Evolutionary conservation across 1,284 basidiomycete genomes (phyloP).

Genomic region (Rhodotorula sp.): DNA sequence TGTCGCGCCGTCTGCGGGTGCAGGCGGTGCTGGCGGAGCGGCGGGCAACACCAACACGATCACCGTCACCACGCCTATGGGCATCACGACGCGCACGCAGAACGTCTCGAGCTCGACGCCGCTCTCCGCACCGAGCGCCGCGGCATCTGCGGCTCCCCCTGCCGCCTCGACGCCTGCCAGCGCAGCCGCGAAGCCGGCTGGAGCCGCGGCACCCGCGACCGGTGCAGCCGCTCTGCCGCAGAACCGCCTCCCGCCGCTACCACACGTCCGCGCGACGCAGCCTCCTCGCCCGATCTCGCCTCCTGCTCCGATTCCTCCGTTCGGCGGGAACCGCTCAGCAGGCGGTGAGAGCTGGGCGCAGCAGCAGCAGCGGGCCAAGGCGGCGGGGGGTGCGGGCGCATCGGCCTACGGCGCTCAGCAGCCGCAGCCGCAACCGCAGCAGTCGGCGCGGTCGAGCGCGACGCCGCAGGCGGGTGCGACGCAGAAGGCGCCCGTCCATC

Average conservation of each 20-base stretch:
- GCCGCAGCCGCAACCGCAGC: background rate
- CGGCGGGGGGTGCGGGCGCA: background rate
- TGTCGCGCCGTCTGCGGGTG: conserved; percentile 43
- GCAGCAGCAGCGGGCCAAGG: conserved; percentile 5
- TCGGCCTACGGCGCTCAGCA: background rate
- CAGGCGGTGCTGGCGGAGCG: background rate
- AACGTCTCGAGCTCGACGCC: conserved; percentile 28
- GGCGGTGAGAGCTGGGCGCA: background rate
- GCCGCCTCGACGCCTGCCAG: background rate
- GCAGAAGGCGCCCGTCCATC: background rate
- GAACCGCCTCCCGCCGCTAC: conserved; percentile 34
- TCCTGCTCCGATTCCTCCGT: conserved; percentile 43
- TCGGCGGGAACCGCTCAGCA: conserved; percentile 40
- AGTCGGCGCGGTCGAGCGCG: background rate
- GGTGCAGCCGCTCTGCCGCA: background rate
- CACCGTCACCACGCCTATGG: conserved; percentile 90
- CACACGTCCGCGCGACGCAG: background rate
- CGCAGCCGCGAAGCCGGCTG: conserved; percentile 36
- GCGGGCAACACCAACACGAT: conserved; percentile 56
- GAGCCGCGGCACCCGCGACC: background rate
- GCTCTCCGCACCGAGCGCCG: conserved; percentile 6
- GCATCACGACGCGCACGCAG: conserved; percentile 66
- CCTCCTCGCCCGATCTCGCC: conserved; percentile 33
- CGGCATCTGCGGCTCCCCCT: conserved; percentile 45
- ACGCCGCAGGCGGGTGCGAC: background rate